Percentiles rank a stretch among this genome's conserved stretches.
Evolutionary conservation across 495 filamentous ascomycete genomes (phyloP).

Genomic region (Neurospora terricola): DNA sequence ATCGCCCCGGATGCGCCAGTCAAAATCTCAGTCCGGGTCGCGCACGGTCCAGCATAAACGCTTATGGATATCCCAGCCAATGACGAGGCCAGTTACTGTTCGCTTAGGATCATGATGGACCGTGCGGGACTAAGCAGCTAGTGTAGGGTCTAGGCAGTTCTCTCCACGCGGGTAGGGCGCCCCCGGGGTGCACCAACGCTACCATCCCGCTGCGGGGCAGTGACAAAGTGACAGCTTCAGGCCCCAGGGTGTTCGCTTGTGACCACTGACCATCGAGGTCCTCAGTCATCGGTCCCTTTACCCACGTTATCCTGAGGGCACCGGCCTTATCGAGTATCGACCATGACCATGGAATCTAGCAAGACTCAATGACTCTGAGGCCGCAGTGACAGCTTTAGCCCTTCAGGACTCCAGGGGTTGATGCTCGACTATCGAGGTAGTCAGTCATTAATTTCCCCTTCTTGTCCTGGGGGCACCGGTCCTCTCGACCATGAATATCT

Average conservation of each 20-base stretch:
- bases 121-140: not conserved
- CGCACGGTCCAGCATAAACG: rapidly evolving
- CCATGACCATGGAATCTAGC: no score
- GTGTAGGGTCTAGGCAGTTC: not conserved
- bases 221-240: not conserved
- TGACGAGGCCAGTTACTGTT: not conserved
- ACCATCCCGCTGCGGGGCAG: not conserved
- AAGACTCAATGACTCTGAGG: no score
- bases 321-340: no score
- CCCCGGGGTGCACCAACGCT: not conserved
- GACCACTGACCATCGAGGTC: not conserved
- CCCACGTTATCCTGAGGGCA: no score
- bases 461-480: no score
- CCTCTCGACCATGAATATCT: no score
- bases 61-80: not conserved
- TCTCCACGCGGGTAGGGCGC: not conserved
- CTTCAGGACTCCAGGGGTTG: no score
- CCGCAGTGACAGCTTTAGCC: no score
- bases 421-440: no score
- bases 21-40: not conserved
- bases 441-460: no score
- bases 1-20: not conserved
- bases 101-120: not conserved
- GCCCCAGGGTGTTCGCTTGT: not conserved
- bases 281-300: not conserved